Conservation (phyloP, 2,329 filamentous ascomycete species). For the Dendryphion nanum region DNA sequence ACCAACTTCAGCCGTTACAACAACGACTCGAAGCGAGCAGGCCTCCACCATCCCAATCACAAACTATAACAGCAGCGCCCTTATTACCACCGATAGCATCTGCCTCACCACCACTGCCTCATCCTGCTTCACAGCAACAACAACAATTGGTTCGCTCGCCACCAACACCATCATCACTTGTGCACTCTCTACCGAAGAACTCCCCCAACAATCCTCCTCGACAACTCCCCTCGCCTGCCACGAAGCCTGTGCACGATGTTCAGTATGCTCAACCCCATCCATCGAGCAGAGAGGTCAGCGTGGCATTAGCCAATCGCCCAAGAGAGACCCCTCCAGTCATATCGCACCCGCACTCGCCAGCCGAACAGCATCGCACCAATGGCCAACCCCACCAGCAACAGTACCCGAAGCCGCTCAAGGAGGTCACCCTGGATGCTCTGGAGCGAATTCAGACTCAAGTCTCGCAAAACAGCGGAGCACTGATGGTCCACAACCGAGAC, state of each 20-base stretch:
- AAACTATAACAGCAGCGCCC: too few relatives aligned
- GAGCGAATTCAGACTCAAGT: slow-evolving; percentile 49
- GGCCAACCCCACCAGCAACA: slow-evolving; percentile 29
- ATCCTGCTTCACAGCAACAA: too few relatives aligned
- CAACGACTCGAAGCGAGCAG: slow-evolving; percentile 18
- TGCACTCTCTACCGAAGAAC: slow-evolving; percentile 15
- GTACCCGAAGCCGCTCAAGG: slow-evolving; percentile 27
- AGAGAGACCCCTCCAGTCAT: slow-evolving; percentile 15
- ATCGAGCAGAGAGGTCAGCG: slow-evolving; percentile 13
- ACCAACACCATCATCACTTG: slow-evolving; percentile 6
- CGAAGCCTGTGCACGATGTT: slow-evolving; percentile 15
- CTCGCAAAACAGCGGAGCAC: slow-evolving; percentile 43
- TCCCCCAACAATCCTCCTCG: slow-evolving; percentile 15
- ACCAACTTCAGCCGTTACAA: slow-evolving; percentile 10
- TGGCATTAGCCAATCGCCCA: slow-evolving; percentile 12
- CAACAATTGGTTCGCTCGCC: slow-evolving; percentile 17
- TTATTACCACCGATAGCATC: not conserved
- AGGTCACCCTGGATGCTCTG: slow-evolving; percentile 41
- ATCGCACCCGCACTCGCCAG: slow-evolving; percentile 9
- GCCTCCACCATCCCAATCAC: slow-evolving; percentile 11
- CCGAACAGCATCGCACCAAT: slow-evolving; percentile 18
- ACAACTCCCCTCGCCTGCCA: slow-evolving; percentile 15
- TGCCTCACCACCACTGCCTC: slow-evolving; percentile 10
- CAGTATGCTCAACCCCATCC: slow-evolving; percentile 14
- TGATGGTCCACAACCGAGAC: slow-evolving; percentile 33